Evolutionary conservation across 352 stramenopile genomes (phyloP), one percentile per base, ranked within the genome.

Genomic region (Globisporangium cystogenes): DNA sequence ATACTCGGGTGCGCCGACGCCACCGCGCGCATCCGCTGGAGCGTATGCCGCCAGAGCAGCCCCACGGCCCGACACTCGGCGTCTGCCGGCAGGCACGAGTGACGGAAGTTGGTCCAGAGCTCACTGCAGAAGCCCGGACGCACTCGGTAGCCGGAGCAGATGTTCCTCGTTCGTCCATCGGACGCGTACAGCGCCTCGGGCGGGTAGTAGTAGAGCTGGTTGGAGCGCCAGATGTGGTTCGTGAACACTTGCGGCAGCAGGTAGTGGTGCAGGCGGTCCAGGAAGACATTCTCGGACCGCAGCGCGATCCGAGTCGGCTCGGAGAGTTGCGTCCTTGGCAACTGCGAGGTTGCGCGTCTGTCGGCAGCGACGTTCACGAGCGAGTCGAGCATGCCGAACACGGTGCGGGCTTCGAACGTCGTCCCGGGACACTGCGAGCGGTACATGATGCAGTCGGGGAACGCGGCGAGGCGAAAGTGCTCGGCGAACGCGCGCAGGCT

Each of bases 211-310:
- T 73, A 24, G 1, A 43, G 56, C 26, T 82, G 66, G 23, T 63
- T 74, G 0, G 64, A 75, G 15, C 68, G 63, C 59, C 59, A 70
- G 24, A 66, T 65, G 16, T 37, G 53, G 15, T 49, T 66, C 11
- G 42, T 46, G 42, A 79, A 82, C 37, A 74, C 52, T 6, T 45
- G 50, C 7, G 72, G 67, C 8, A 75, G 26, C 27, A 73, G 35
- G 27, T 69, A 75, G 20, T 82, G 60, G 55, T 82, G 66, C 7
- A 82, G 29, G 2, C 69, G 68, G 27, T 82, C 67, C n/a, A 70
- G 43, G n/a, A 57, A 82, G 40, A 60, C 42, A 31, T 29, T 68
- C 51, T 62, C 54, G 1, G 45, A 51, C 7, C 52, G 57, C 3
- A 67, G 18, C 6, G 39, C 16, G n/a, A 48, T 31, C 14, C 27